Conservation (phyloP, 768 basidiomycete genomes). For the Podaxis sp. region DNA sequence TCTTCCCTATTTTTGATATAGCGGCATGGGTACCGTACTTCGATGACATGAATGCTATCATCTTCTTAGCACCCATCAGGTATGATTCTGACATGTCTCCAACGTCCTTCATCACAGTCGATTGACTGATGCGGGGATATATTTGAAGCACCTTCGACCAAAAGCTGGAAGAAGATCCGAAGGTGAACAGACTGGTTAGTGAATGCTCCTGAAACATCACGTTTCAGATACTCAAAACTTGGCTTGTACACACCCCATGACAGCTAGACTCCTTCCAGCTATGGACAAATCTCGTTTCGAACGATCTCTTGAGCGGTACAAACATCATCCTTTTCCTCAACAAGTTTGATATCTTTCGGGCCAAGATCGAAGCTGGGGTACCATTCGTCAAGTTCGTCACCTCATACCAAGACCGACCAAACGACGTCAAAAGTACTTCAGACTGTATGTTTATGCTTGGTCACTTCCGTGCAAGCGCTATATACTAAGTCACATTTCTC, state of each 20-base stretch:
- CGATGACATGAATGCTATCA: constrained; percentile 68
- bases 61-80: constrained; percentile 68
- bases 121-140: not conserved
- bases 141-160: constrained; percentile 57
- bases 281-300: constrained; percentile 71
- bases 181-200: constrained; percentile 56
- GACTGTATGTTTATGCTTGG: constrained; percentile 55
- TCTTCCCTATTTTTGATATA: constrained; percentile 18
- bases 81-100: constrained; percentile 15
- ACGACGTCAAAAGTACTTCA: constrained; percentile 64
- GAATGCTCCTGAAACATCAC: not conserved
- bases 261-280: constrained; percentile 76
- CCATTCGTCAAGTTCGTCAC: constrained; percentile 64
- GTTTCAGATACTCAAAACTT: not conserved
- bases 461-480: constrained; percentile 2
- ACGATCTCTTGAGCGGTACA: constrained; percentile 64
- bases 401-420: constrained; percentile 63
- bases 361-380: constrained; percentile 63
- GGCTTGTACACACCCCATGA: not conserved
- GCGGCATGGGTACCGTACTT: constrained; percentile 60
- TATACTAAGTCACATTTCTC: constrained; percentile 25
- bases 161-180: constrained; percentile 59
- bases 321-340: constrained; percentile 79
- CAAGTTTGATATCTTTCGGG: constrained; percentile 71
- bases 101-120: not conserved